Conservation (phyloP, 2,329 filamentous ascomycete species). For the Colletotrichum tropicale region DNA sequence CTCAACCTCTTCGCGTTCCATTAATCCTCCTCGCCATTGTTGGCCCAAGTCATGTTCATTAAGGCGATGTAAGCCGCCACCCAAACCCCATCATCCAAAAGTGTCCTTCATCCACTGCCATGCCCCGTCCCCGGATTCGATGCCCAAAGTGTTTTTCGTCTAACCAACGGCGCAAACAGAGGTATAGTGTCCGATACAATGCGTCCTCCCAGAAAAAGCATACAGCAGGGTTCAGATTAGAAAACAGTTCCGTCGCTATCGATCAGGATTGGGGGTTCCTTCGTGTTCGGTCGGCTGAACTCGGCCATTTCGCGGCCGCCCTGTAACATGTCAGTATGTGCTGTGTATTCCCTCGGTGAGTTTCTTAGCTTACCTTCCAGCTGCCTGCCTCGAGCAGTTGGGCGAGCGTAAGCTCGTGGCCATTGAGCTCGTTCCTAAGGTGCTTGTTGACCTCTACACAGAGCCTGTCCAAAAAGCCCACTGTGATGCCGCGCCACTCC, state of each 20-base stretch:
- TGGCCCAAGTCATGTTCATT: constrained; percentile 12
- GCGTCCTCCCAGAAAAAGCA: not conserved
- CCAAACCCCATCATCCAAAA: not conserved
- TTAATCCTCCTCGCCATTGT: not conserved
- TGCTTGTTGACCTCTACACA: constrained; percentile 54
- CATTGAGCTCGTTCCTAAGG: constrained; percentile 67
- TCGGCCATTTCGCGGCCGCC: constrained; percentile 95
- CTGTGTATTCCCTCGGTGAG: not conserved
- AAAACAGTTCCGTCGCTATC: constrained; percentile 97
- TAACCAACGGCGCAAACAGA: constrained; percentile 7
- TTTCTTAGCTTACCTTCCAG: constrained; percentile 78
- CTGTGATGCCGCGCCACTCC: constrained; percentile 64
- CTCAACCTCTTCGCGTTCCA: not conserved
- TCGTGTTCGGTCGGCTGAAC: constrained; percentile 93
- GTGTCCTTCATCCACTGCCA: not conserved
- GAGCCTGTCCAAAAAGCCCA: constrained; percentile 59
- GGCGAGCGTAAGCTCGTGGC: constrained; percentile 76
- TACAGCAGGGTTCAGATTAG: constrained; percentile 44
- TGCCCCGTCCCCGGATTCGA: not conserved
- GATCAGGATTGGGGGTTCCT: constrained; percentile 95
- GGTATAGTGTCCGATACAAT: constrained; percentile 19
- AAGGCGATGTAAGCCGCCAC: constrained; percentile 1
- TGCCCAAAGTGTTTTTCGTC: not conserved
- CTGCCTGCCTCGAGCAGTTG: constrained; percentile 95
- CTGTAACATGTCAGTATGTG: constrained; percentile 40